A percentile compares a stretch with the other conserved stretches of the same genome.
These are phyloP conservation scores for Hygrocybe punicea DNA, from an alignment of 768 basidiomycete genomes.

Conservation along the genomic window DNA sequence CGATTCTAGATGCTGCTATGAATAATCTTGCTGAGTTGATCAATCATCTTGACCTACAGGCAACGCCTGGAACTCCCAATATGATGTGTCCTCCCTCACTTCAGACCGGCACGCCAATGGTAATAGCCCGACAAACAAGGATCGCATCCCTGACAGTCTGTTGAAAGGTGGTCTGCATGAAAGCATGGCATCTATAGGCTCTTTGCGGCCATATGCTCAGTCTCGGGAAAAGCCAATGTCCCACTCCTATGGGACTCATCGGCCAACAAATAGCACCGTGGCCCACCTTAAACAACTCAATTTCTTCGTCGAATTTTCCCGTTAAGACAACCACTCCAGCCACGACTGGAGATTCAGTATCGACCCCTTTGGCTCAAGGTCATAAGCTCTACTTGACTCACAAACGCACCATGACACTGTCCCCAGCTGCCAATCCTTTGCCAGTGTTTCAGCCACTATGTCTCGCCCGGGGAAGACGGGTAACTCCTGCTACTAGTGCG, in stretches of 20 bases:
- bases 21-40: slow-evolving; percentile 76
- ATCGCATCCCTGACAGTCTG: slow-evolving; percentile 34
- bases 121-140: slow-evolving; percentile 32
- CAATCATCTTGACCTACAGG: slow-evolving; percentile 76
- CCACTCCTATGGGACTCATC: slow-evolving; percentile 13
- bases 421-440: slow-evolving; percentile 54
- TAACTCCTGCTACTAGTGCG: neutral
- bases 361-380: neutral
- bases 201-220: slow-evolving; percentile 42
- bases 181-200: slow-evolving; percentile 41
- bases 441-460: slow-evolving; percentile 58
- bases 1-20: slow-evolving; percentile 74
- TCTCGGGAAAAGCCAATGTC: slow-evolving; percentile 10
- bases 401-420: slow-evolving; percentile 55
- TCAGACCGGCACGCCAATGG: slow-evolving; percentile 24
- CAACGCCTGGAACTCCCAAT: slow-evolving; percentile 61
- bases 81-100: slow-evolving; percentile 35
- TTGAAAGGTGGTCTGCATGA: slow-evolving; percentile 34
- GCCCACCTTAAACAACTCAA: slow-evolving; percentile 6
- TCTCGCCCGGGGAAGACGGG: slow-evolving; percentile 39
- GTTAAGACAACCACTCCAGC: slow-evolving; percentile 17
- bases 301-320: slow-evolving; percentile 20
- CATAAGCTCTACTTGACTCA: slow-evolving; percentile 38
- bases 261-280: slow-evolving; percentile 17
- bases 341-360: neutral